A percentile compares a stretch with the other conserved stretches of the same genome.
These are phyloP conservation scores for Penicillium italicum DNA, from an alignment of 2,329 filamentous ascomycete genomes.

Conservation along the genomic window DNA sequence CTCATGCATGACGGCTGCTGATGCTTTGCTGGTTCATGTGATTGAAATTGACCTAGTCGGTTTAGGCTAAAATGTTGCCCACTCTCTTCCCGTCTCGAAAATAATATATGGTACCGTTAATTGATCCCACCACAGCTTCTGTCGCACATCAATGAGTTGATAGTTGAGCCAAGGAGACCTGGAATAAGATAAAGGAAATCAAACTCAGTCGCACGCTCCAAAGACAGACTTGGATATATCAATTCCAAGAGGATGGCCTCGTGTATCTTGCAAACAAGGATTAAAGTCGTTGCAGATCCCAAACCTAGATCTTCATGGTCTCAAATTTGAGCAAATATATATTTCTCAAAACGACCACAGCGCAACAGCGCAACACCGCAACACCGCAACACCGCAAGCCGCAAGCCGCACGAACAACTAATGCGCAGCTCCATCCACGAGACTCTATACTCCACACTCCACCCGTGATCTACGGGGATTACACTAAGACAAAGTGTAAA, in stretches of 20 bases:
- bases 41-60: neutral
- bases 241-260: too few relatives aligned
- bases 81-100: neutral
- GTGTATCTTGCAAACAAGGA: neutral
- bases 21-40: neutral
- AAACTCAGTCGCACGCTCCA: neutral
- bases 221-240: neutral
- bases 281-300: neutral
- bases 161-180: neutral
- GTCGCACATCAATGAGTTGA: neutral
- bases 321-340: neutral
- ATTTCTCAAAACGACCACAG: neutral
- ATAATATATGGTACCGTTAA: too few relatives aligned
- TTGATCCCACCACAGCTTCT: neutral
- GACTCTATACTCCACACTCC: neutral
- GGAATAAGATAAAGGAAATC: neutral
- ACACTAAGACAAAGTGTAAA: conserved; percentile 1
- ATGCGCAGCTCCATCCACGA: neutral
- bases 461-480: conserved; percentile 5
- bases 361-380: neutral
- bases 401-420: neutral
- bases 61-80: neutral
- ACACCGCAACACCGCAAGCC: too few relatives aligned
- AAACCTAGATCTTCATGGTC: neutral
- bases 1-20: neutral